Conservation (phyloP, 177 flowering plant genomes). For the Tripterygium wilfordii region DNA sequence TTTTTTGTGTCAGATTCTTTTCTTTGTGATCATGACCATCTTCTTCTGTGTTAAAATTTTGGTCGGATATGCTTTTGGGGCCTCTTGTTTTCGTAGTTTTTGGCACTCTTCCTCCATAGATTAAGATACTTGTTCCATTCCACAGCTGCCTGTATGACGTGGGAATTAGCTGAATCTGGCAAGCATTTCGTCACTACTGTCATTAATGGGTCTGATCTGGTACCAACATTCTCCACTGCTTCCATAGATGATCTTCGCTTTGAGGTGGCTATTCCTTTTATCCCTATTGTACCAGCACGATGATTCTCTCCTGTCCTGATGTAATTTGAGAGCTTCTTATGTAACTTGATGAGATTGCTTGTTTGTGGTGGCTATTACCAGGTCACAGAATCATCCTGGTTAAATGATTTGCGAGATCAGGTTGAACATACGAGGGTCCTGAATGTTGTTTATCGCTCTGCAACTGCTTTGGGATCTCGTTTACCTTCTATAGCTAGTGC, state of each 20-base stretch:
- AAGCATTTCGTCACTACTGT: slow-evolving; percentile 69
- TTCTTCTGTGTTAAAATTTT: too few relatives aligned
- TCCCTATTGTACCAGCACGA: neutral
- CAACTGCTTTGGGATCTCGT: slow-evolving; percentile 76
- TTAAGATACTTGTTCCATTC: too few relatives aligned
- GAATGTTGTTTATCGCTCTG: slow-evolving; percentile 75
- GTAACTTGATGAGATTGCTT: slow-evolving; percentile 1
- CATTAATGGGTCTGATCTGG: slow-evolving; percentile 79
- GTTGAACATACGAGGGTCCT: slow-evolving; percentile 67
- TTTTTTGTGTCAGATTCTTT: too few relatives aligned
- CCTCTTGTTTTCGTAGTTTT: too few relatives aligned
- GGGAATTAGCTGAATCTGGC: slow-evolving; percentile 92
- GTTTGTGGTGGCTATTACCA: slow-evolving; percentile 16
- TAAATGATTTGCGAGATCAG: slow-evolving; percentile 82
- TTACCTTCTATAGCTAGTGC: slow-evolving; percentile 75
- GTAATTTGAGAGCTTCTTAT: neutral
- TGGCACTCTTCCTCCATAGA: too few relatives aligned
- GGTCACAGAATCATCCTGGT: slow-evolving; percentile 89
- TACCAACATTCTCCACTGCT: slow-evolving; percentile 78
- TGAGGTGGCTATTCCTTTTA: slow-evolving; percentile 46
- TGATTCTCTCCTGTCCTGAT: neutral
- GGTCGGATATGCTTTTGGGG: neutral
- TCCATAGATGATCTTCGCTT: slow-evolving; percentile 78
- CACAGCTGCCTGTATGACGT: slow-evolving; percentile 97
- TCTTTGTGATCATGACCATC: too few relatives aligned